These are phyloP conservation scores for Dothiorella sarmentorum DNA, from an alignment of 2,329 filamentous ascomycete genomes.

Conservation along the genomic window DNA sequence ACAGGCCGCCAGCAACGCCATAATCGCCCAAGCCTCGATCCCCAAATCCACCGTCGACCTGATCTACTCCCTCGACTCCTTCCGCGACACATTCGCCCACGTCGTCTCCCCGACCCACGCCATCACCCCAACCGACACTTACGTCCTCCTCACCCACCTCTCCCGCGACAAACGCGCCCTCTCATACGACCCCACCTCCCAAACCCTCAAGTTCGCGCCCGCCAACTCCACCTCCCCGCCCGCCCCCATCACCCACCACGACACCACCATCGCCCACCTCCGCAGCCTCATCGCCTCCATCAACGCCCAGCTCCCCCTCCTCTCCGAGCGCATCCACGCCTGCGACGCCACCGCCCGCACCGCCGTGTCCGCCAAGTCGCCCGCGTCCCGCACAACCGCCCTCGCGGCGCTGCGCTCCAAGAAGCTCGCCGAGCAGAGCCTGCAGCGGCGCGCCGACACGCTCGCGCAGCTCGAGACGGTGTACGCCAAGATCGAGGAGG, in stretches of 20 bases:
- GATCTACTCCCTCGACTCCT: constrained; percentile 34
- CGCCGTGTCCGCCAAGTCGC: constrained; percentile 63
- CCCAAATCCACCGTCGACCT: constrained; percentile 35
- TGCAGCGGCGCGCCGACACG: constrained; percentile 68
- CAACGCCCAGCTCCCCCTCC: constrained; percentile 61
- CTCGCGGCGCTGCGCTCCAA: constrained; percentile 76
- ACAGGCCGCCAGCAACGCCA: constrained; percentile 40
- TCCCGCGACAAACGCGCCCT: constrained; percentile 65
- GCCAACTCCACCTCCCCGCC: constrained; percentile 42
- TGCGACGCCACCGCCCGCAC: constrained; percentile 59
- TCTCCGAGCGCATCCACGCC: constrained; percentile 53
- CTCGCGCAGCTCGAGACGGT: constrained; percentile 80
- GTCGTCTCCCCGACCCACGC: constrained; percentile 27
- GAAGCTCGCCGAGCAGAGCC: constrained; percentile 72
- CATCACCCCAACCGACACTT: constrained; percentile 61
- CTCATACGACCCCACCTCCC: constrained; percentile 72
- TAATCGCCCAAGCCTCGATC: constrained; percentile 35
- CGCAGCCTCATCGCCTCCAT: constrained; percentile 69
- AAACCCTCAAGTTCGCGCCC: constrained; percentile 69
- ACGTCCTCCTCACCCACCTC: constrained; percentile 59
- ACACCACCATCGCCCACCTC: constrained; percentile 76
- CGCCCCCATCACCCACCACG: constrained; percentile 66
- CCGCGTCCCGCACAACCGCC: constrained; percentile 51
- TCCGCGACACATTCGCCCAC: constrained; percentile 32
- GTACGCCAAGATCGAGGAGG: constrained; percentile 78